Conservation (phyloP, 176 grass and related monocot genomes). For the Bolboschoenus planiculmis region DNA sequence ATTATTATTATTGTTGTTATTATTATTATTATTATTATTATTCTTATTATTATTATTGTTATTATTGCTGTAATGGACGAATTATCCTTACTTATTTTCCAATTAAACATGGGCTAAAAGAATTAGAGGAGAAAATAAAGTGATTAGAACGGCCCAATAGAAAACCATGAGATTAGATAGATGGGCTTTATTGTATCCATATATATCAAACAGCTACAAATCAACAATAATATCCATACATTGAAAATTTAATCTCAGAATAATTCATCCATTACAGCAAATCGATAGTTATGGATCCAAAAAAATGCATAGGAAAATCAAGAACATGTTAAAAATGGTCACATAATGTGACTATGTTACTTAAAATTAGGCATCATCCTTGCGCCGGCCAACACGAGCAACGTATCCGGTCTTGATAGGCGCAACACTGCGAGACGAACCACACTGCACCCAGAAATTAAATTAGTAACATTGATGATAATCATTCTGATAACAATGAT, state of each 20-base stretch:
- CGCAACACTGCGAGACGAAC: constrained; percentile 55
- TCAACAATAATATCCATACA: neutral
- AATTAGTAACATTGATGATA: neutral
- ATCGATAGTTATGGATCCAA: too few relatives aligned
- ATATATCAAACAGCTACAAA: neutral
- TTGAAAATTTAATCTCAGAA: too few relatives aligned
- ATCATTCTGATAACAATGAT: neutral
- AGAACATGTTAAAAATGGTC: too few relatives aligned
- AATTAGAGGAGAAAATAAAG: neutral
- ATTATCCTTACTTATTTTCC: too few relatives aligned
- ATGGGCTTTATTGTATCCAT: neutral
- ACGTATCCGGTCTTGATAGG: constrained; percentile 54
- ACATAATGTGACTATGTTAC: too few relatives aligned
- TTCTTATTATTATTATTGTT: too few relatives aligned
- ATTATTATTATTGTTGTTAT: too few relatives aligned
- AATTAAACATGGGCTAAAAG: too few relatives aligned
- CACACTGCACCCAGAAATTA: constrained; percentile 40
- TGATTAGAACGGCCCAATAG: neutral
- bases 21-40: too few relatives aligned
- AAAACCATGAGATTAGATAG: neutral
- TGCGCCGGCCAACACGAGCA: constrained; percentile 50
- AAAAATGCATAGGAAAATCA: too few relatives aligned
- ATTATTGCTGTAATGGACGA: too few relatives aligned
- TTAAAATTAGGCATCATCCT: constrained; percentile 23
- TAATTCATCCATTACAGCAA: too few relatives aligned